Percentiles rank a stretch among this genome's conserved stretches.
These are phyloP conservation scores for Solanum pimpinellifolium DNA, from an alignment of 257 asterid genomes.

Conservation along the genomic window DNA sequence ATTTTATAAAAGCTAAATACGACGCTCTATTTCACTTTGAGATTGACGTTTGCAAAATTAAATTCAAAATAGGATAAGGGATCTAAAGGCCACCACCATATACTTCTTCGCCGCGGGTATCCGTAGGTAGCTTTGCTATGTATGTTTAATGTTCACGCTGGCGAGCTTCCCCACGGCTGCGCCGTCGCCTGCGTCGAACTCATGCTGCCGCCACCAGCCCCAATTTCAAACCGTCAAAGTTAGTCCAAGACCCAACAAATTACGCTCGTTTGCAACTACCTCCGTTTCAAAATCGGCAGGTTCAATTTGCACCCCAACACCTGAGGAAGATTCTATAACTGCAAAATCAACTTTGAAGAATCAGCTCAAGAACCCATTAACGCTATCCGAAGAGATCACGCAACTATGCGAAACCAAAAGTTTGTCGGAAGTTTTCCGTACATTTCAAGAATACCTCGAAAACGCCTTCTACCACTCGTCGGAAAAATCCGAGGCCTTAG, in stretches of 20 bases:
- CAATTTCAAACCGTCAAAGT: neutral
- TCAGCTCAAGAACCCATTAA: neutral
- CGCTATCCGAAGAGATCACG: slow-evolving; percentile 9
- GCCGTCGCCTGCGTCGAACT: neutral
- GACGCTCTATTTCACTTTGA: neutral
- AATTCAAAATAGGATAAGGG: neutral
- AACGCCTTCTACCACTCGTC: neutral
- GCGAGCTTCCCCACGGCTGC: neutral
- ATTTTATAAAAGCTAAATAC: too few species aligned
- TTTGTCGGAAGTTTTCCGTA: slow-evolving; percentile 1
- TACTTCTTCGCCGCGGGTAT: neutral
- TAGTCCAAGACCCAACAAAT: neutral
- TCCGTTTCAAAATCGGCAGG: neutral
- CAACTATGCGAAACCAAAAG: slow-evolving; percentile 5
- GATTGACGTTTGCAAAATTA: neutral
- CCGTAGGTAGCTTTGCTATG: neutral
- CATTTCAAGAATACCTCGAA: neutral
- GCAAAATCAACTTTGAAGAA: neutral
- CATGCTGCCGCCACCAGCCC: neutral
- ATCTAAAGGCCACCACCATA: neutral
- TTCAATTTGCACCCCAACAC: neutral
- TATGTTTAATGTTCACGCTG: neutral
- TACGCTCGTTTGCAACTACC: neutral
- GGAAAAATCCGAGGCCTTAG: slow-evolving; percentile 3
- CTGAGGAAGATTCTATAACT: neutral